Evolutionary conservation across 1,284 basidiomycete species (phyloP).

Genomic region (Pseudomicrostroma phylloplanum): DNA sequence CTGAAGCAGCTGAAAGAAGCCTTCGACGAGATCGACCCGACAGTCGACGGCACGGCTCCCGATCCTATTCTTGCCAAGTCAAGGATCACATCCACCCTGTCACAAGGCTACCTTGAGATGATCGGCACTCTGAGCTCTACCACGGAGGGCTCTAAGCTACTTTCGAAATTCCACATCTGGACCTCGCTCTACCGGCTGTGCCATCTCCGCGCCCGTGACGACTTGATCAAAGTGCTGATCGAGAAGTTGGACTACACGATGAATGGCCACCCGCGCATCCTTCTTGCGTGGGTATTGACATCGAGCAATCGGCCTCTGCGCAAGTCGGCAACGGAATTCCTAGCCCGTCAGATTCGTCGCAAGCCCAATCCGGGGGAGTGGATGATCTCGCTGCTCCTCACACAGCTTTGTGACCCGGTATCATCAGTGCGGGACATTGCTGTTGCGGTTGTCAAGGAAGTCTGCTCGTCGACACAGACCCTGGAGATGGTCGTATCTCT

Average conservation of each 20-base stretch:
- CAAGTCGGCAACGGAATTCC: slow-evolving; percentile 76
- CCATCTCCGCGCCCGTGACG: slow-evolving; percentile 81
- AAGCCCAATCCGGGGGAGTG: slow-evolving; percentile 30
- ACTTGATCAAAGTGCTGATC: slow-evolving; percentile 82
- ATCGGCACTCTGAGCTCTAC: slow-evolving; percentile 81
- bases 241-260: slow-evolving; percentile 67
- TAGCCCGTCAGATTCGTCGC: slow-evolving; percentile 57
- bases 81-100: slow-evolving; percentile 73
- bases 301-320: slow-evolving; percentile 53
- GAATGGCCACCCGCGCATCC: slow-evolving; percentile 55
- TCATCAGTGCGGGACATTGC: slow-evolving; percentile 83
- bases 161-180: slow-evolving; percentile 87
- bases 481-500: slow-evolving; percentile 87
- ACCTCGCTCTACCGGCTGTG: slow-evolving; percentile 90
- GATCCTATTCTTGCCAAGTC: slow-evolving; percentile 72
- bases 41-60: slow-evolving; percentile 48
- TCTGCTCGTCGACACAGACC: slow-evolving; percentile 73
- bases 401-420: slow-evolving; percentile 88
- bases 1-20: slow-evolving; percentile 77
- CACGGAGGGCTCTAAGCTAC: slow-evolving; percentile 75
- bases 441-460: slow-evolving; percentile 79
- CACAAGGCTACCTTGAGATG: slow-evolving; percentile 92
- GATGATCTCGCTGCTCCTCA: slow-evolving; percentile 64
- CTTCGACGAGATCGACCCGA: slow-evolving; percentile 85
- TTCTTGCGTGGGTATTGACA: slow-evolving; percentile 80